These are phyloP conservation scores for Metschnikowia picachoensis DNA, from an alignment of 805 yeast genomes.

Conservation along the genomic window DNA sequence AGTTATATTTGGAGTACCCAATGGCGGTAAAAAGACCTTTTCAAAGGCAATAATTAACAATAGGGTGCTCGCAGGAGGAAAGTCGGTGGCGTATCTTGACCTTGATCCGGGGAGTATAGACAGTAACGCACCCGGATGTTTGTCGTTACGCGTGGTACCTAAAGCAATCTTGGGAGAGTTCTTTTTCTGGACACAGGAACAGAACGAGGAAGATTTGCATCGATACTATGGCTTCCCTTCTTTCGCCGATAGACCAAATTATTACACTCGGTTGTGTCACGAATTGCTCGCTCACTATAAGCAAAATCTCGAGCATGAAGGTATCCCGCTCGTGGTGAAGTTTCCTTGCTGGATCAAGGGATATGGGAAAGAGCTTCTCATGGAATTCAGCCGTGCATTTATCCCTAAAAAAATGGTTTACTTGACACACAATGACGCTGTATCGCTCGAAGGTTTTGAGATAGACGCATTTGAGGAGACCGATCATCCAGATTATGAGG, in stretches of 20 bases:
- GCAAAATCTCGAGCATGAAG: constrained; percentile 17
- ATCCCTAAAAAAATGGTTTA: constrained; percentile 57
- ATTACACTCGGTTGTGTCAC: constrained; percentile 45
- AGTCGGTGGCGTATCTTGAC: constrained; percentile 54
- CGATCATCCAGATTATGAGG: constrained; percentile 17
- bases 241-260: constrained; percentile 62
- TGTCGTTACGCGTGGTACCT: constrained; percentile 46
- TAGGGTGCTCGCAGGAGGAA: constrained; percentile 27
- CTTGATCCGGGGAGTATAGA: constrained; percentile 91
- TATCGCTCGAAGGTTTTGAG: constrained; percentile 18
- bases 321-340: constrained; percentile 54
- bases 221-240: constrained; percentile 60
- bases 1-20: constrained; percentile 61
- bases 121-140: constrained; percentile 64
- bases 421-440: constrained; percentile 29
- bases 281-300: constrained; percentile 36
- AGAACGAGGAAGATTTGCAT: constrained; percentile 13
- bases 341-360: constrained; percentile 94
- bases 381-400: constrained; percentile 39
- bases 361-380: constrained; percentile 67
- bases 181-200: constrained; percentile 16
- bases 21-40: constrained; percentile 80
- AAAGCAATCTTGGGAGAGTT: constrained; percentile 30
- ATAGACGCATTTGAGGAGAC: constrained; percentile 28
- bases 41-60: constrained; percentile 51